Evolutionary conservation across 2,329 filamentous ascomycete genomes (phyloP).

Genomic region (Sclerotiophoma versabilis): DNA sequence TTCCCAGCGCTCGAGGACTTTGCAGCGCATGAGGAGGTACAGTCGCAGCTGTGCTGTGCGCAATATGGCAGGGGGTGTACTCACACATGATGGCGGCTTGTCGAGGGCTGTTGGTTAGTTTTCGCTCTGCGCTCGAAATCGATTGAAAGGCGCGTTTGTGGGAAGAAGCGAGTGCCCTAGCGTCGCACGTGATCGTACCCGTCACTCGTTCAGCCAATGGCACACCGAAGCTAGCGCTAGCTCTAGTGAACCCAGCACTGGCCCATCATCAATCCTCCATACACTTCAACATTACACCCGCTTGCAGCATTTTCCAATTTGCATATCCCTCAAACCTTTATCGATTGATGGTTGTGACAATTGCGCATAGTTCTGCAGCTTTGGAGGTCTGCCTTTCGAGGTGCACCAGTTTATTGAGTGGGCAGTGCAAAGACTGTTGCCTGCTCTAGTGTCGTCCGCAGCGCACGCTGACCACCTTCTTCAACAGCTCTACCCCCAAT

Average conservation of each 20-base stretch:
- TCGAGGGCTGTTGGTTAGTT: constrained; percentile 45
- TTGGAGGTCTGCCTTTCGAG: background rate
- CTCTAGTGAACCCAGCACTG: no score
- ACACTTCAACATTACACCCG: no score
- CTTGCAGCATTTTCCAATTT: no score
- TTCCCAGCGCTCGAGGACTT: background rate
- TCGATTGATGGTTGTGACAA: no score
- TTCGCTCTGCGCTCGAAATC: constrained; percentile 19
- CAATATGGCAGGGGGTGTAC: constrained; percentile 23
- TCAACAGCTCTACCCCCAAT: background rate
- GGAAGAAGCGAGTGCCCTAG: constrained; percentile 9
- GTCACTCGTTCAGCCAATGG: background rate
- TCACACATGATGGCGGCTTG: constrained; percentile 51
- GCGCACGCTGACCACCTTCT: background rate
- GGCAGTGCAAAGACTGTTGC: background rate
- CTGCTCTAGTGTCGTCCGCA: background rate
- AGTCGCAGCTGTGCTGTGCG: constrained; percentile 7
- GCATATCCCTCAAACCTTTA: no score
- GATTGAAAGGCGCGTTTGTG: constrained; percentile 29
- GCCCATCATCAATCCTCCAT: no score
- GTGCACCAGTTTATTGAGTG: background rate
- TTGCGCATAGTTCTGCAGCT: no score
- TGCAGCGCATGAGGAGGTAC: background rate
- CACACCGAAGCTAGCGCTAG: background rate
- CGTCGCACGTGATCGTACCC: constrained; percentile 4